phyloP scores from a whole-genome alignment of 2,329 filamentous ascomycete species.

The Trichophyton mentagrophytes region DNA sequence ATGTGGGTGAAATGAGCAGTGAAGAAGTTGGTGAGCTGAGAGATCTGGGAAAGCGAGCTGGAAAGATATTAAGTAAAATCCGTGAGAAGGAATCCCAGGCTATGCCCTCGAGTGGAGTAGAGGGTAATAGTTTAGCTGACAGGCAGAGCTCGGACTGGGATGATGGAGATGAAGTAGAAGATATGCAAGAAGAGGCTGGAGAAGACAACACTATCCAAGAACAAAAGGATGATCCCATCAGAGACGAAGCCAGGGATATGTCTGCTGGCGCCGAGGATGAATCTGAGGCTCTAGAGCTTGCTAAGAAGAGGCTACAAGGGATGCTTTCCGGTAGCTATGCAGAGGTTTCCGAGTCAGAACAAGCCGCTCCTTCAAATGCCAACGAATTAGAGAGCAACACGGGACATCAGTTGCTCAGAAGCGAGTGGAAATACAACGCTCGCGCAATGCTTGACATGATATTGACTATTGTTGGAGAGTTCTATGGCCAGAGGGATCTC shows the following conservation, averaged over 20 bases:
- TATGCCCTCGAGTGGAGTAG: not conserved
- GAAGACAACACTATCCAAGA: not conserved
- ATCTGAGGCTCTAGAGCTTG: not conserved
- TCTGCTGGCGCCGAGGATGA: not conserved
- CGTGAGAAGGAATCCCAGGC: conserved; percentile 30
- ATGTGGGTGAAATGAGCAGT: conserved; percentile 60
- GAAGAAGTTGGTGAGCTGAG: conserved; percentile 63
- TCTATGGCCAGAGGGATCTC: conserved; percentile 79
- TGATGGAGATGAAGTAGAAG: conserved; percentile 15
- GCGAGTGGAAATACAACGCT: conserved; percentile 16
- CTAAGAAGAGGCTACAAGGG: not conserved
- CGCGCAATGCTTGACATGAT: conserved; percentile 83
- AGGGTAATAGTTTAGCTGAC: not conserved
- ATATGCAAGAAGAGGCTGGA: conserved; percentile 15
- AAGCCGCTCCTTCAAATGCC: not conserved
- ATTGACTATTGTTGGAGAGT: conserved; percentile 71
- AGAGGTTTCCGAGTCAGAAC: not conserved
- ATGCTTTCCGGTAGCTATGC: not conserved
- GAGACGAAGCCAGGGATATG: not conserved
- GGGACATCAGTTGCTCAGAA: not conserved
- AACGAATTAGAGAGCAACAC: conserved; percentile 33
- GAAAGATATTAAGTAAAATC: conserved; percentile 34
- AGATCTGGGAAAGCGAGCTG: conserved; percentile 66
- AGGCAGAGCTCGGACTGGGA: not conserved
- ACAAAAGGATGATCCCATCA: not conserved